Conservation (phyloP, 2,329 filamentous ascomycete species). For the Onygenales sp. region DNA sequence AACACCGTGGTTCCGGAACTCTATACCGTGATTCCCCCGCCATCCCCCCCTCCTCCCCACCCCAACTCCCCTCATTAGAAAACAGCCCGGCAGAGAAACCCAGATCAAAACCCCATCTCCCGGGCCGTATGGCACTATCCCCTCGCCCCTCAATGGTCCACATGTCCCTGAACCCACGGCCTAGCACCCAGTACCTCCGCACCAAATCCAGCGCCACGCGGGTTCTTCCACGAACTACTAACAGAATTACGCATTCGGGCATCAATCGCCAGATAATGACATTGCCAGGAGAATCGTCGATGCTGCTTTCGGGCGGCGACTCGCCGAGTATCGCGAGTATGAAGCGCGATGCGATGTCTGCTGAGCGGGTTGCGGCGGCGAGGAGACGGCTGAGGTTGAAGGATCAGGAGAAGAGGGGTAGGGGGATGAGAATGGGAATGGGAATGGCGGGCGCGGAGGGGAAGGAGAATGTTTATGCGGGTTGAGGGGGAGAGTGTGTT, state of each 20-base stretch:
- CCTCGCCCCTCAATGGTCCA: conserved; percentile 19
- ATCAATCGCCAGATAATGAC: conserved; percentile 6
- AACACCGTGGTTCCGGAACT: conserved; percentile 4
- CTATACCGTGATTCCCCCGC: conserved; percentile 7
- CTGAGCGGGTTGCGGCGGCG: conserved; percentile 26
- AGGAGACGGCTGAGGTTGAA: conserved; percentile 26
- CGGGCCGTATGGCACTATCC: conserved; percentile 15
- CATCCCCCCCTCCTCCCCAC: conserved; percentile 24
- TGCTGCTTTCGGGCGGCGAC: neutral
- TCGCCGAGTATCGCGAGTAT: neutral
- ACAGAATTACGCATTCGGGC: conserved; percentile 1
- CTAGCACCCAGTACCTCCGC: neutral
- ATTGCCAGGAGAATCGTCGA: neutral
- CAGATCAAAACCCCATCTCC: conserved; percentile 6
- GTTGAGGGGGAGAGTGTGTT: conserved; percentile 2
- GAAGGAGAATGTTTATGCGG: conserved; percentile 22
- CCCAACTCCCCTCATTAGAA: conserved; percentile 18
- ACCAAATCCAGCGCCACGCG: neutral
- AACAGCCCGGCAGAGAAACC: conserved; percentile 16
- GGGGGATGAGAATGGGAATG: too few species aligned
- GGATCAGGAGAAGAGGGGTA: conserved; percentile 13
- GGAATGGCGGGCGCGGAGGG: conserved; percentile 11
- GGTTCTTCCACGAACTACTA: neutral
- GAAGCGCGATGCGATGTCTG: conserved; percentile 17
- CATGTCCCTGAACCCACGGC: conserved; percentile 13